Conservation (phyloP, 2,329 filamentous ascomycete genomes). For the Monilinia aucupariae region DNA sequence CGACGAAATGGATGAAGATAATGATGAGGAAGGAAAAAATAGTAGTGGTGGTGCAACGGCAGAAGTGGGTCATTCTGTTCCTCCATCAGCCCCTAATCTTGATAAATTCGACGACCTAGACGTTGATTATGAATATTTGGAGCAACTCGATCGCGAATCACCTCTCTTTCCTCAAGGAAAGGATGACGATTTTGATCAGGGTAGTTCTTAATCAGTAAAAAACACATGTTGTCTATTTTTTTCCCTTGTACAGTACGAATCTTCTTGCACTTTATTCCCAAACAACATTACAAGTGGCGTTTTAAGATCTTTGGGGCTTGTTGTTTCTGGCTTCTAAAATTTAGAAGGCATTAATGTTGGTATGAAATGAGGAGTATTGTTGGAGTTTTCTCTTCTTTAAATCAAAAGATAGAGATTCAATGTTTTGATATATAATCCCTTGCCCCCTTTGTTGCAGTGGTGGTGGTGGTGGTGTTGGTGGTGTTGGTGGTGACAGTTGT, state of each 20-base stretch:
- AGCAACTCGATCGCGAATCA: slow-evolving; percentile 36
- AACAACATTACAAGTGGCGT: slow-evolving; percentile 18
- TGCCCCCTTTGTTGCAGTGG: slow-evolving; percentile 4
- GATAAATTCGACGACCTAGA: slow-evolving; percentile 35
- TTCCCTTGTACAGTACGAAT: slow-evolving; percentile 15
- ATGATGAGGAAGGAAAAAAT: slow-evolving; percentile 61
- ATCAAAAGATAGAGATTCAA: slow-evolving; percentile 17
- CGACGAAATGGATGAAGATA: slow-evolving; percentile 82
- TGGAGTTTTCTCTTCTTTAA: slow-evolving; percentile 8
- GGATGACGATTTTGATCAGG: slow-evolving; percentile 54
- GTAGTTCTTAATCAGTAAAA: slow-evolving; percentile 34
- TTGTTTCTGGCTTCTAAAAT: slow-evolving; percentile 15
- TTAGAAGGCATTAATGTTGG: slow-evolving; percentile 17
- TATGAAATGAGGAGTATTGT: slow-evolving; percentile 14
- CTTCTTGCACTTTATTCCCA: slow-evolving; percentile 11
- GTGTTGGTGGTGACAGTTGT: slow-evolving; percentile 12
- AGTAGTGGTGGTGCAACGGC: slow-evolving; percentile 26
- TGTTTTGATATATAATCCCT: slow-evolving; percentile 7
- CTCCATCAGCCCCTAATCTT: slow-evolving; percentile 35
- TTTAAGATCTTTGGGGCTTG: slow-evolving; percentile 18
- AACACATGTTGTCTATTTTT: slow-evolving; percentile 11
- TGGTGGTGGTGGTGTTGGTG: slow-evolving; percentile 5
- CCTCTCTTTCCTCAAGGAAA: slow-evolving; percentile 31
- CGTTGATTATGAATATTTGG: slow-evolving; percentile 37
- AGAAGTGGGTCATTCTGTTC: slow-evolving; percentile 52